Evolutionary conservation across 2,329 filamentous ascomycete genomes (phyloP).

Genomic region (Nigrospora osmanthi): DNA sequence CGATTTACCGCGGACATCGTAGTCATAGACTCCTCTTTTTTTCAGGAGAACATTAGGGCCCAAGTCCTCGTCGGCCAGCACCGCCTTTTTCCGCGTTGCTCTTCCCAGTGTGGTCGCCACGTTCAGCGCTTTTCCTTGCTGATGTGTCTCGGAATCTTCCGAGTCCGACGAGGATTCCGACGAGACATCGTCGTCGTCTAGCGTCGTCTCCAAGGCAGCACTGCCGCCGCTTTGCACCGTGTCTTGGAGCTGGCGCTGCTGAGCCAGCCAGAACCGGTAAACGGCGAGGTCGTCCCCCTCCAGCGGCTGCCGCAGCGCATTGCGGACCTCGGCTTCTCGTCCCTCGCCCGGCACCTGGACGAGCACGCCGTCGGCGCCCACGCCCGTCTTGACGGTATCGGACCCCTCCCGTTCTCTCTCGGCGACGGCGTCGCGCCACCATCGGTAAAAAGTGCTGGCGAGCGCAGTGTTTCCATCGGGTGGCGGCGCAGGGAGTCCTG

Average conservation of each 20-base stretch:
- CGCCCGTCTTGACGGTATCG: slow-evolving; percentile 3
- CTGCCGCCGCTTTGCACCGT: slow-evolving; percentile 65
- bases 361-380: slow-evolving; percentile 39
- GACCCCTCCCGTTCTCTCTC: slow-evolving; percentile 25
- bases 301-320: slow-evolving; percentile 57
- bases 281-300: slow-evolving; percentile 68
- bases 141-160: slow-evolving; percentile 81
- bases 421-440: slow-evolving; percentile 59
- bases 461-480: slow-evolving; percentile 36
- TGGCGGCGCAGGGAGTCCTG: slow-evolving; percentile 57
- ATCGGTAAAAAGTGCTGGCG: slow-evolving; percentile 70
- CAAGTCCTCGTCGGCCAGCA: slow-evolving; percentile 80
- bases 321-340: slow-evolving; percentile 50
- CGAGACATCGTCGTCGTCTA: slow-evolving; percentile 72
- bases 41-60: slow-evolving; percentile 87
- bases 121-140: slow-evolving; percentile 87
- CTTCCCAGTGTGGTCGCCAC: slow-evolving; percentile 80
- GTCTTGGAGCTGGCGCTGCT: slow-evolving; percentile 78
- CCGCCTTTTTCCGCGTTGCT: slow-evolving; percentile 76
- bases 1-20: slow-evolving; percentile 83
- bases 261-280: slow-evolving; percentile 90
- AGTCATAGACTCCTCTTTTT: slow-evolving; percentile 87
- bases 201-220: slow-evolving; percentile 59
- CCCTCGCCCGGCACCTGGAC: slow-evolving; percentile 62
- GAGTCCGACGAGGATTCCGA: slow-evolving; percentile 81